These are phyloP conservation scores for Coprinopsis strossmayeri DNA, from an alignment of 768 basidiomycete species.

Conservation along the genomic window DNA sequence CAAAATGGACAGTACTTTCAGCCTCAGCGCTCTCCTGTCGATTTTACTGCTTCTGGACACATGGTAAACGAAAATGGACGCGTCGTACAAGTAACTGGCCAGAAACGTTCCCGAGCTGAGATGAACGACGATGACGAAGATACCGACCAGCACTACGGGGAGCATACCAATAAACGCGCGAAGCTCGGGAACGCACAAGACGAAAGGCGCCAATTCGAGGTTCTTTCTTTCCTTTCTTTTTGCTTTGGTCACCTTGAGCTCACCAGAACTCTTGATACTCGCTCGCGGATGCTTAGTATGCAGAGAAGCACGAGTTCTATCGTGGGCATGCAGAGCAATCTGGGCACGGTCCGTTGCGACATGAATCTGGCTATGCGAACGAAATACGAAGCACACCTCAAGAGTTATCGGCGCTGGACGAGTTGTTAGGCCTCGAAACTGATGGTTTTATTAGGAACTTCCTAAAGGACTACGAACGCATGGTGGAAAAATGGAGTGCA, in stretches of 20 bases:
- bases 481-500: slow-evolving; percentile 40
- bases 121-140: slow-evolving; percentile 13
- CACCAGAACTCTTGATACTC: too few relatives aligned
- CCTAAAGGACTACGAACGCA: slow-evolving; percentile 36
- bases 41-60: slow-evolving; percentile 5
- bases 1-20: neutral
- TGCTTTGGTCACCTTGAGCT: neutral
- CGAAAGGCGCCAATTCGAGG: neutral
- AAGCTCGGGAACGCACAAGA: slow-evolving; percentile 10
- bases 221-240: neutral
- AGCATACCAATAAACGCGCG: slow-evolving; percentile 15
- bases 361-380: too few relatives aligned
- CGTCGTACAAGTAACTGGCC: slow-evolving; percentile 7
- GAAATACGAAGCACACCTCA: neutral
- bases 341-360: too few relatives aligned
- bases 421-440: slow-evolving; percentile 36
- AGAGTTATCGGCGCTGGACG: slow-evolving; percentile 21
- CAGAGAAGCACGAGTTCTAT: too few relatives aligned
- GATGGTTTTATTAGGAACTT: slow-evolving; percentile 35
- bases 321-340: too few relatives aligned
- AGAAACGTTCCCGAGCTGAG: slow-evolving; percentile 14
- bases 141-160: slow-evolving; percentile 1
- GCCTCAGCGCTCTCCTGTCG: neutral
- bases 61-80: slow-evolving; percentile 14
- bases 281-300: too few relatives aligned